Percentiles rank a stretch among this genome's conserved stretches.
Conservation (phyloP, 1,284 basidiomycete species). For the Violaceomyces palustris region DNA sequence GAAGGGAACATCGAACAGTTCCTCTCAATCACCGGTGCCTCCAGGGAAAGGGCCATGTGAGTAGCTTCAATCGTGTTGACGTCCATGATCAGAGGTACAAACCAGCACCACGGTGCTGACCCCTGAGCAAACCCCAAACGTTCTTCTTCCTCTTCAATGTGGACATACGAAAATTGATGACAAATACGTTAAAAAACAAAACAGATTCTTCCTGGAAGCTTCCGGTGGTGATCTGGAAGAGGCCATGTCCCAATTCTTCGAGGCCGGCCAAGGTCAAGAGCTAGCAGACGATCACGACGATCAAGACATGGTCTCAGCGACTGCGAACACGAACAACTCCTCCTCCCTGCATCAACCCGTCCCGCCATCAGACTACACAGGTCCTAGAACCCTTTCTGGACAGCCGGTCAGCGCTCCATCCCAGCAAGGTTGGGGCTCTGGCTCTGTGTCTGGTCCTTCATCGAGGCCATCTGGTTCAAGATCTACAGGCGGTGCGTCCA, state of each 20-base stretch:
- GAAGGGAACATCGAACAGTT: conserved; percentile 42
- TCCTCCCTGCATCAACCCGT: conserved; percentile 5
- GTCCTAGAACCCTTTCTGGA: conserved; percentile 53
- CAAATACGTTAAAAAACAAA: background rate
- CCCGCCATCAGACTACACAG: conserved; percentile 17
- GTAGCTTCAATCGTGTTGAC: too few relatives aligned
- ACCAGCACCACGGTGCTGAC: too few relatives aligned
- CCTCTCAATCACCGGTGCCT: conserved; percentile 50
- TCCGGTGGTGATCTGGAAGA: conserved; percentile 51
- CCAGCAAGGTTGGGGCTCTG: conserved; percentile 26
- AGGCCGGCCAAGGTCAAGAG: conserved; percentile 25
- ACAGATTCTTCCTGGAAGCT: conserved; percentile 52
- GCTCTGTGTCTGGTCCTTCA: conserved; percentile 11
- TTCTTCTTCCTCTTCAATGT: background rate
- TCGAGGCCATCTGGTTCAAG: conserved; percentile 3
- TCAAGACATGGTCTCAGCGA: background rate
- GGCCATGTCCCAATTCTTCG: conserved; percentile 53
- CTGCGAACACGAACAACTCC: conserved; percentile 1
- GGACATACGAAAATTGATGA: background rate
- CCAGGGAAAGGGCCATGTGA: conserved; percentile 46
- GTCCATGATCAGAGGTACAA: too few relatives aligned
- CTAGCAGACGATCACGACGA: conserved; percentile 3
- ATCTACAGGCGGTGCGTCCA: conserved; percentile 6
- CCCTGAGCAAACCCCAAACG: too few relatives aligned
- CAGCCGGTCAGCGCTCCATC: conserved; percentile 37